Conservation (phyloP, 23 red algal genomes). For the Gracilariopsis chorda region DNA sequence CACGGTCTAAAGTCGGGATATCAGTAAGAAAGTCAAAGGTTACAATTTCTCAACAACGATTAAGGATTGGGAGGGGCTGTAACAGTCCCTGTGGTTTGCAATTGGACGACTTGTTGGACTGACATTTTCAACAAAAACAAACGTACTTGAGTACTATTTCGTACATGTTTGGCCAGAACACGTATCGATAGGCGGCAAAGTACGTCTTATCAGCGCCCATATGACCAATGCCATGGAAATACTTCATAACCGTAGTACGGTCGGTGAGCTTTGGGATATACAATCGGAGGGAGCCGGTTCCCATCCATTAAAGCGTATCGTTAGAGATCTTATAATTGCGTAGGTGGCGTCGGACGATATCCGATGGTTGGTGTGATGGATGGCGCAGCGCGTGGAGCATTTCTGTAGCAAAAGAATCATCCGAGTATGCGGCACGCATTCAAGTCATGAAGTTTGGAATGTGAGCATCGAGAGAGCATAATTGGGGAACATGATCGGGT, state of each 20-base stretch:
- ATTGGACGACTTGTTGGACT: not conserved
- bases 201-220: conserved; percentile 8
- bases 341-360: no score
- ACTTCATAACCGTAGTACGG: not conserved
- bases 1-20: not conserved
- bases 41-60: conserved; percentile 2
- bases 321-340: not conserved
- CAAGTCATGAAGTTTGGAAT: not conserved
- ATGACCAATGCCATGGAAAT: not conserved
- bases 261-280: not conserved
- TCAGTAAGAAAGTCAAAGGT: conserved; percentile 28
- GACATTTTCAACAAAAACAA: not conserved
- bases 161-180: conserved; percentile 5
- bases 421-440: not conserved
- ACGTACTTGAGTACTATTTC: not conserved
- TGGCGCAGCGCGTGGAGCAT: not conserved
- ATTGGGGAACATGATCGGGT: not conserved
- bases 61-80: not conserved
- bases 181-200: not conserved
- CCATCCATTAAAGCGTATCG: not conserved
- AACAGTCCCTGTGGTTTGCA: not conserved
- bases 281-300: not conserved
- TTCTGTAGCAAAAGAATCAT: not conserved
- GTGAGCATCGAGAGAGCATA: not conserved
- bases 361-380: no score